Base-by-base conservation (phyloP, 192 early-diverging fungal genomes). In the Podila epicladia region DNA sequence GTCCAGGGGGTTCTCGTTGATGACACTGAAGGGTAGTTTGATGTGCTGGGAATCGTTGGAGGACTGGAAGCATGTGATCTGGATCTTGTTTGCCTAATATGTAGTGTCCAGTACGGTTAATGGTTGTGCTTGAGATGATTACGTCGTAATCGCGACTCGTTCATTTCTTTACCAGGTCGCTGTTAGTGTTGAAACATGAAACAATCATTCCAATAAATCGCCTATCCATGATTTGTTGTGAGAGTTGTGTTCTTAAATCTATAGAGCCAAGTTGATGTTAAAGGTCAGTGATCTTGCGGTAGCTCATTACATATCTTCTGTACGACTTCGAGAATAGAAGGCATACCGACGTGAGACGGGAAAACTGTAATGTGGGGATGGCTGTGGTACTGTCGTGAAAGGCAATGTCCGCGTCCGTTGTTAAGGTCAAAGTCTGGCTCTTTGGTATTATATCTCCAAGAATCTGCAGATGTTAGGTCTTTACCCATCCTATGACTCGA, bases 311-410 rank as follows among this genome's bases (percentile, higher is more conserved):
- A 57, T 20, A 12, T 9, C 24, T 53, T 26, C 26, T 22, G 32
- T 12, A n/a, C 48, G 20, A 22, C 19, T 22, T 19, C 5, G 3
- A 26, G 13, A 48, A 19, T 17, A 31, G 9, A 15, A 37, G 6
- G 29, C 65, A 19, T 77, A 84, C 86, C 86, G 35, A 88, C 83
- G 37, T 88, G 87, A 49, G 87, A 88, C 3, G 87, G 87, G 26
- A 85, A 86, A 4, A 86, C 87, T 0, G 87, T 88, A 29, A 88
- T 88, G 32, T 86, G 84, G 22, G 87, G 87, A 72, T 88, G 87
- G 28, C 87, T 88, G 53, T 88, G 87, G 29, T 88, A 88, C 87
- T 88, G 49, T 49, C 7, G n/a, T 15, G 9, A 26, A 37, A 32
- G 50, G 32, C 22, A 65, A 48, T 22, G 0, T 12, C 0, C 45